phyloP scores from a whole-genome alignment of 768 basidiomycete species.

The Boletus fagicola region DNA sequence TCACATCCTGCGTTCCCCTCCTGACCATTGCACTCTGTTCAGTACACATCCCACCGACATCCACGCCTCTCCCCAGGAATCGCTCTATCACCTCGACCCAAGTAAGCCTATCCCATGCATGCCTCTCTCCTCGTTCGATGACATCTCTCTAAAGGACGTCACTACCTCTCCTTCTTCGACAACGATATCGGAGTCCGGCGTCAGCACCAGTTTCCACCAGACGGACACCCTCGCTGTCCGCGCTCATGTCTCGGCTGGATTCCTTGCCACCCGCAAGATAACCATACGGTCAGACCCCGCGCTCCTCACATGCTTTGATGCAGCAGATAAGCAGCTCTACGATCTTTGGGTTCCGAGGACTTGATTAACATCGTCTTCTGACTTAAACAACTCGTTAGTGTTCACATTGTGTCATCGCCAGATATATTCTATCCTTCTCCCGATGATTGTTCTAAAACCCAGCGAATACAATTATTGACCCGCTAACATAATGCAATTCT shows the following conservation, averaged over 20 bases:
- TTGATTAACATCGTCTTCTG: conserved; percentile 7
- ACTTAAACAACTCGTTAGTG: background rate
- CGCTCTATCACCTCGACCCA: conserved; percentile 13
- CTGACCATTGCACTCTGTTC: background rate
- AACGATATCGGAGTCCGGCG: conserved; percentile 31
- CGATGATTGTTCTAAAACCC: background rate
- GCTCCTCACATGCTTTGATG: conserved; percentile 72
- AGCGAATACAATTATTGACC: background rate
- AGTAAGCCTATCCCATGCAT: conserved; percentile 9
- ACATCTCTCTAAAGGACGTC: conserved; percentile 12
- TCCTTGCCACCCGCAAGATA: conserved; percentile 37
- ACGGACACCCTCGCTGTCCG: conserved; percentile 20
- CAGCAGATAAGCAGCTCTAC: conserved; percentile 72
- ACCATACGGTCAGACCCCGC: conserved; percentile 63
- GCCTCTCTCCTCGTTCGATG: background rate
- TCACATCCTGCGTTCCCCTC: background rate
- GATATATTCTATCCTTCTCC: background rate
- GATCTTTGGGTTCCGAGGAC: conserved; percentile 64
- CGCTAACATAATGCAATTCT: background rate
- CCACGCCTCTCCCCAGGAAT: conserved; percentile 16
- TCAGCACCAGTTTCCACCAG: conserved; percentile 22
- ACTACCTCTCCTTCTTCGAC: conserved; percentile 30
- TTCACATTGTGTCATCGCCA: background rate
- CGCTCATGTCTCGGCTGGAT: conserved; percentile 18
- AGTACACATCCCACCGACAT: conserved; percentile 5